Evolutionary conservation across 352 stramenopile genomes (phyloP).

Genomic region (Phytophthora foliorum): DNA sequence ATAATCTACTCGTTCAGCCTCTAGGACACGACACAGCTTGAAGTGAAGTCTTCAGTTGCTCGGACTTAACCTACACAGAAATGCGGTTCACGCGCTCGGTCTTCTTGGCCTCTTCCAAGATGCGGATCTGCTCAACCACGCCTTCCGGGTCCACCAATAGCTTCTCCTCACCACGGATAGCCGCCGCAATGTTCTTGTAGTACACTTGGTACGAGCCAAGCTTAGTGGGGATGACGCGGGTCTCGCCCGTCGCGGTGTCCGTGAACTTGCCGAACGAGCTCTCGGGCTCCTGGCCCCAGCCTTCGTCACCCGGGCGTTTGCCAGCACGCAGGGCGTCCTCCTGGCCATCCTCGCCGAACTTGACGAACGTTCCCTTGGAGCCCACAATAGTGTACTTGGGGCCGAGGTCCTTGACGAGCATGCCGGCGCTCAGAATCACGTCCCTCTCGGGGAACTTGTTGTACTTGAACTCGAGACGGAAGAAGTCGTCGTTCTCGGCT

Average conservation of each 20-base stretch:
- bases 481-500: conserved; percentile 78
- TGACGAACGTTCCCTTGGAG: conserved; percentile 59
- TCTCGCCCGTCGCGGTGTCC: conserved; percentile 24
- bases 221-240: conserved; percentile 48
- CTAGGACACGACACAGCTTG: too few species aligned
- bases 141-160: conserved; percentile 63
- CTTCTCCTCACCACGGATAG: conserved; percentile 55
- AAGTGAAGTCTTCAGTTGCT: background rate
- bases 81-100: conserved; percentile 56
- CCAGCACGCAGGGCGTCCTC: conserved; percentile 68
- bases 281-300: conserved; percentile 65
- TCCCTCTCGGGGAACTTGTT: conserved; percentile 47
- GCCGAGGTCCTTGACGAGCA: conserved; percentile 66
- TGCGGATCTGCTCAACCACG: conserved; percentile 74
- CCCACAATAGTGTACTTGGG: conserved; percentile 79
- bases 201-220: conserved; percentile 68
- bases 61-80: conserved; percentile 21
- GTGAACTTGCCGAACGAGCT: conserved; percentile 57
- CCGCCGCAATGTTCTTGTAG: conserved; percentile 79
- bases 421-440: conserved; percentile 73
- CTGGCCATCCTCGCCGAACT: conserved; percentile 76
- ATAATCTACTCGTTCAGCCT: too few species aligned
- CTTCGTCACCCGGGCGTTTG: conserved; percentile 54
- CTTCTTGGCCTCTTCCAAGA: conserved; percentile 77
- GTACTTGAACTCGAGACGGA: conserved; percentile 78